Evolutionary conservation across 441 rosid species (phyloP), one percentile per base, ranked within the genome.

Genomic region (Jatropha podagrica): DNA sequence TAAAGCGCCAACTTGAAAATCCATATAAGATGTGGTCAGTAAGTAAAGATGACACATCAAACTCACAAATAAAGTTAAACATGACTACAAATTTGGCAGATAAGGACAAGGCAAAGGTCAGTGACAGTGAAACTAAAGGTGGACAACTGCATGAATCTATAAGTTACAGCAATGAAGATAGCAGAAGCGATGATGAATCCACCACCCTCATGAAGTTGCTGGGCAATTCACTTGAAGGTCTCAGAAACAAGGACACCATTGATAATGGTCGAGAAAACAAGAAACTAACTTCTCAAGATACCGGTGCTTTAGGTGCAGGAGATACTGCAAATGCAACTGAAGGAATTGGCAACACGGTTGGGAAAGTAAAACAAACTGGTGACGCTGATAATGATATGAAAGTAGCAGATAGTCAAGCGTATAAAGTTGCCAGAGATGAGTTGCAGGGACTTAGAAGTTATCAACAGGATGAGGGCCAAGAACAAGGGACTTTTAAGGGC

Each of bases 1-100:
- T 89, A 77, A 89, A 83, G 80, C 83, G 27, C n/a, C 88, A 54
- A n/a, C 78, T 83, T 46, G 82, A 72, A 49, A 48, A 54, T 49
- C 76, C 78, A 3, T 61, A 40, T 63, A 81, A 74, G 56, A 76
- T 82, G 12, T 52, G 76, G 83, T 74, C 84, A 5, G 89, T 67
- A 1, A 80, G 79, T 15, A 18, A 80, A 7, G 77, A 78, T 65
- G 86, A 86, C 65, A 84, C 74, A 18, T 78, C 75, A 12, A 75
- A 71, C 46, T 71, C 72, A 51, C 64, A 20, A 1, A 38, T 55
- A 54, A 85, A 81, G 68, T 51, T 60, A 18, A 82, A 76, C 38
- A 20, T 38, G 41, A 62, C 72, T 11, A 26, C 54, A 54, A 80
- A 52, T 42, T 52, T n/a, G 60, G 55, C 13, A 40, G 58, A 61